These are phyloP conservation scores for Pisolithus microcarpus DNA, from an alignment of 768 basidiomycete species.

Conservation along the genomic window DNA sequence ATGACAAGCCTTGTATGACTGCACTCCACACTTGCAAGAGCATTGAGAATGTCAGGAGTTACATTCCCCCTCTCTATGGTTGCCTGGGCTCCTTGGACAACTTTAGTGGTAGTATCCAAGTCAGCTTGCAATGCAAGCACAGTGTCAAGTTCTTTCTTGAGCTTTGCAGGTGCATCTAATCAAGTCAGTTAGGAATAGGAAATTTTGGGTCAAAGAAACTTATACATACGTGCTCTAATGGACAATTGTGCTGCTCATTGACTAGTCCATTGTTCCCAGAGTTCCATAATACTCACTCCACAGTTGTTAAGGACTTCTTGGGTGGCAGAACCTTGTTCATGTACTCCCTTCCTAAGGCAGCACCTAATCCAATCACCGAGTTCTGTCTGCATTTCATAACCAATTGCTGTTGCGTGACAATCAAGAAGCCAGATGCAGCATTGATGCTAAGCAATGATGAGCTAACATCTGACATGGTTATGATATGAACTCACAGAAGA, in stretches of 20 bases:
- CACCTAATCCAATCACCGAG: slow-evolving; percentile 29
- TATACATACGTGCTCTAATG: not conserved
- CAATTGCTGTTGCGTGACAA: slow-evolving; percentile 23
- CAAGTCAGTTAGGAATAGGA: slow-evolving; percentile 13
- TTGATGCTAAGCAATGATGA: slow-evolving; percentile 9
- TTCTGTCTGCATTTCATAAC: slow-evolving; percentile 16
- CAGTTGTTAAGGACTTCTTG: not conserved
- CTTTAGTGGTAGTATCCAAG: slow-evolving; percentile 17
- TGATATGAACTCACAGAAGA: slow-evolving; percentile 25
- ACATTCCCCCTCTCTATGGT: slow-evolving; percentile 4
- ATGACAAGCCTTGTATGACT: slow-evolving; percentile 15
- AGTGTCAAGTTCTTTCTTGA: slow-evolving; percentile 25
- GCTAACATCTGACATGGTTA: not conserved
- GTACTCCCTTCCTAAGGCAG: slow-evolving; percentile 12
- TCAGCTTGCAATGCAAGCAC: slow-evolving; percentile 27
- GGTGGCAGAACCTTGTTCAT: slow-evolving; percentile 2
- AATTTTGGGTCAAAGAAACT: not conserved
- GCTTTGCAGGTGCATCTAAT: slow-evolving; percentile 21
- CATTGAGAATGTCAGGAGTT: slow-evolving; percentile 1
- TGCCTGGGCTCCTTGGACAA: slow-evolving; percentile 10
- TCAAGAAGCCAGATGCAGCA: slow-evolving; percentile 30
- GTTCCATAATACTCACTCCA: not conserved
- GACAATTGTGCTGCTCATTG: slow-evolving; percentile 4
- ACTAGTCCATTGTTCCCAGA: not conserved
- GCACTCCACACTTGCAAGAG: slow-evolving; percentile 15